Base-by-base conservation (phyloP, 352 stramenopile genomes). In the Pythium periplocum region DNA sequence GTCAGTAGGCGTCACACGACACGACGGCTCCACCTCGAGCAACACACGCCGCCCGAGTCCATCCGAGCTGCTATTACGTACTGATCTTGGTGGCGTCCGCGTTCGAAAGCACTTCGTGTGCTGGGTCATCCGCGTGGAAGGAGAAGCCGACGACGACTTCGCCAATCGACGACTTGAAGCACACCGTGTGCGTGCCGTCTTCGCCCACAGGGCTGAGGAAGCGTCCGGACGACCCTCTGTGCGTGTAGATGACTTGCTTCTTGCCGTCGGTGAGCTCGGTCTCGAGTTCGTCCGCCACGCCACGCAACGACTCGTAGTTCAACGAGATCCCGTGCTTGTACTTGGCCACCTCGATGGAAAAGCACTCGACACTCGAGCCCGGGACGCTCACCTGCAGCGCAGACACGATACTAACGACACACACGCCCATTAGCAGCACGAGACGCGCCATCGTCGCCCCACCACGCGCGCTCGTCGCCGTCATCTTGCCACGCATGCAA, bases 81-180 rank as follows among this genome's bases (percentile, higher is more conserved):
- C 84, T 87, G 77, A 95, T 95, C 60, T 89, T 91, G 57, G 84
- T 86, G 32, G 84, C 82, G 54, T 95, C 84, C 10, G 84, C 84
- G 51, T 95, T 95, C 43, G 84, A 95, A 34, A 95, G 66, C 67
- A 95, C 84, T 45, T 93, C 84, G 59, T 93, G 82, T 37, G 62
- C 79, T 31, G 84, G 84, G 57, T 92, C 83, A 62, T 93, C 82
- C 4, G 82, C 82, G 64, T 95, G 84, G 55, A 95, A 87, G 3
- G 84, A 95, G 60, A 95, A 95, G 37, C 84, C 84, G 12, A 95
- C 66, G 53, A 80, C 58, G n/a, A 95, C 67, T 48, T 89, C 80
- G 36, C 80, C 73, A 46, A 82, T 75, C 1, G 76, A 65, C 17
- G 68, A 56, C 55, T 73, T 75, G 57, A 95, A 95, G 66, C 83